Base-by-base conservation (phyloP, 306 rosid genomes). In the Pueraria montana region DNA sequence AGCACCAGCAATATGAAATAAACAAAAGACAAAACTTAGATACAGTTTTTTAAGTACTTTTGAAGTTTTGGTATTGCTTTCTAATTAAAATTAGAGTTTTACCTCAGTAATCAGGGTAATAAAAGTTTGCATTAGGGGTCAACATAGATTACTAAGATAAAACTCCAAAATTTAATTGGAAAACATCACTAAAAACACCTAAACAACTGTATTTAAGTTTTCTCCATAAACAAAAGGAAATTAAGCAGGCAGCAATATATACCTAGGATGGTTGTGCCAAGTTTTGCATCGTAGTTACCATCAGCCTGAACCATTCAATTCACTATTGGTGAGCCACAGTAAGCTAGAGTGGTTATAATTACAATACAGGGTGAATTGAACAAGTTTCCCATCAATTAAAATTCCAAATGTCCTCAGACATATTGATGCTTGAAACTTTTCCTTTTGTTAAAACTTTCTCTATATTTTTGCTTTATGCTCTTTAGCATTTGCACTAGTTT, bases 241-340 rank as follows among this genome's bases (percentile, higher is more conserved):
- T 4, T 72, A 40, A 24, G 55, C 30, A 36, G 43, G 27, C 52
- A 78, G 13, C 26, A 55, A 42, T 13, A 36, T 38, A 77, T 74
- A 93, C 99, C 99, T 32, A 96, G 89, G 77, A 96, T 94, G 72
- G 99, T 92, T 64, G 89, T 84, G 80, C 99, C 99, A 53, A 92
- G 98, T 88, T 89, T 96, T 61, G 96, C 86, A 80, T 79, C 89
- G 83, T 88, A 90, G 85, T 94, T 86, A 73, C 99, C 99, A 34
- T 77, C 87, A 52, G 97, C 98, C 99, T 95, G 94, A 85, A 90
- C 55, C 81, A 94, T 61, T 76, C 40, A 77, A 70, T 62, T 30
- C 46, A 69, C 24, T 34, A 78, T 50, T 45, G 11, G 82, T 87
- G 72, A 75, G 84, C 79, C 68, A 63, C 26, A 78, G 63, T 32